These are phyloP conservation scores for Oldenlandia corymbosa DNA, from an alignment of 257 asterid species.

Conservation along the genomic window DNA sequence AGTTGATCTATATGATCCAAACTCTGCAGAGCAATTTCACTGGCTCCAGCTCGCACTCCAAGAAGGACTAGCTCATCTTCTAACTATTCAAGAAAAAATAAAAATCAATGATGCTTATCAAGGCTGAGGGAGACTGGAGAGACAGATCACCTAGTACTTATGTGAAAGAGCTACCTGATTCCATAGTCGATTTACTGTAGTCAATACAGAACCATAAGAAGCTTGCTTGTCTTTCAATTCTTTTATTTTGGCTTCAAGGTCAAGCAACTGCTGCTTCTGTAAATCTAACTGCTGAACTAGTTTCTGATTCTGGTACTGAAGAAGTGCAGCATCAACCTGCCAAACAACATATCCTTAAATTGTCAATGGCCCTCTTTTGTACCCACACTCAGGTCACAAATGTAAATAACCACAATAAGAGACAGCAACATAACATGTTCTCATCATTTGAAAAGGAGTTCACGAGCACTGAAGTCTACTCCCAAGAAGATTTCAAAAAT, in stretches of 20 bases:
- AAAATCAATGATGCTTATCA: conserved; percentile 19
- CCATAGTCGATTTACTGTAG: conserved; percentile 75
- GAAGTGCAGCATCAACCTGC: conserved; percentile 92
- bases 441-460: neutral
- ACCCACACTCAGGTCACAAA: neutral
- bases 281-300: conserved; percentile 85
- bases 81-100: conserved; percentile 39
- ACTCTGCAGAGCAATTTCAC: conserved; percentile 42
- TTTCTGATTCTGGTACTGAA: conserved; percentile 92
- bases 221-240: conserved; percentile 67
- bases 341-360: conserved; percentile 15
- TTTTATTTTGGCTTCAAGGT: conserved; percentile 65
- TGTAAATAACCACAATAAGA: neutral
- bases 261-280: conserved; percentile 72
- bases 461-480: neutral
- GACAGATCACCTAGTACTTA: conserved; percentile 7
- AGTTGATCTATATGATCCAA: conserved; percentile 54
- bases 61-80: conserved; percentile 70
- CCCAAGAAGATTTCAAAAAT: neutral
- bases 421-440: neutral
- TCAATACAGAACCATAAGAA: conserved; percentile 62
- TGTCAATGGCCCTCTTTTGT: neutral
- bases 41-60: conserved; percentile 66
- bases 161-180: conserved; percentile 56
- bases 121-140: conserved; percentile 6